A percentile compares a stretch with the other conserved stretches of the same genome.
Conservation (phyloP, 192 early-diverging fungal species). For the Gamsiella multidivaricata region DNA sequence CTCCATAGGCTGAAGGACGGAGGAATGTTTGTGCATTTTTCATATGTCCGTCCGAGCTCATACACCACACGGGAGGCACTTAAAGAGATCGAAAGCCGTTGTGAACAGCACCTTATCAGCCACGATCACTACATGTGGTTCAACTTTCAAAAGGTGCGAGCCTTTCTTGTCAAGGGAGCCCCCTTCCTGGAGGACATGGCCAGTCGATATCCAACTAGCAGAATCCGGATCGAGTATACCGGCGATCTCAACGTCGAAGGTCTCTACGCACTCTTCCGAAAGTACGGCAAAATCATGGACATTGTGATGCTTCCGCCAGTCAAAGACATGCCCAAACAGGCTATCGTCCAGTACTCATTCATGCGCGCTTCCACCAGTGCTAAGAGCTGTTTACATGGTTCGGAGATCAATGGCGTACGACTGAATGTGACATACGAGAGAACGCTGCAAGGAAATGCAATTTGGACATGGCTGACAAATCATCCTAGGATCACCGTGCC, state of each 20-base stretch:
- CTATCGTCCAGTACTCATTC: slow-evolving; percentile 79
- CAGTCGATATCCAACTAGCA: slow-evolving; percentile 60
- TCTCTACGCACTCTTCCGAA: slow-evolving; percentile 78
- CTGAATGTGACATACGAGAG: slow-evolving; percentile 73
- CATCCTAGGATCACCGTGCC: slow-evolving; percentile 39
- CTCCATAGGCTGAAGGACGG: slow-evolving; percentile 58
- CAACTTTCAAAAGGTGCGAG: slow-evolving; percentile 70
- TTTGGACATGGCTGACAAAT: slow-evolving; percentile 41
- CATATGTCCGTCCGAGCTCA: slow-evolving; percentile 49
- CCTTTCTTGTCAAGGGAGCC: slow-evolving; percentile 74
- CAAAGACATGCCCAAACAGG: slow-evolving; percentile 83
- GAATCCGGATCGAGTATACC: slow-evolving; percentile 33
- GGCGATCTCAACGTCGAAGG: slow-evolving; percentile 33
- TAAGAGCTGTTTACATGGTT: slow-evolving; percentile 88
- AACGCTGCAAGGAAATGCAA: slow-evolving; percentile 51
- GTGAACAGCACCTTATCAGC: slow-evolving; percentile 67
- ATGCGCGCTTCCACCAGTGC: slow-evolving; percentile 89
- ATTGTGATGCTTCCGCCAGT: slow-evolving; percentile 65
- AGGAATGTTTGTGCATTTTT: slow-evolving; percentile 66
- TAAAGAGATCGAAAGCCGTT: slow-evolving; percentile 56
- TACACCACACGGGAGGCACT: slow-evolving; percentile 50
- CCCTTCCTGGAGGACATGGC: slow-evolving; percentile 82
- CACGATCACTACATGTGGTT: slow-evolving; percentile 71
- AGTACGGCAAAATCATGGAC: slow-evolving; percentile 86
- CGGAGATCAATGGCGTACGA: slow-evolving; percentile 73